These are phyloP conservation scores for Zalaria sp. DNA, from an alignment of 2,329 filamentous ascomycete genomes.

Conservation along the genomic window DNA sequence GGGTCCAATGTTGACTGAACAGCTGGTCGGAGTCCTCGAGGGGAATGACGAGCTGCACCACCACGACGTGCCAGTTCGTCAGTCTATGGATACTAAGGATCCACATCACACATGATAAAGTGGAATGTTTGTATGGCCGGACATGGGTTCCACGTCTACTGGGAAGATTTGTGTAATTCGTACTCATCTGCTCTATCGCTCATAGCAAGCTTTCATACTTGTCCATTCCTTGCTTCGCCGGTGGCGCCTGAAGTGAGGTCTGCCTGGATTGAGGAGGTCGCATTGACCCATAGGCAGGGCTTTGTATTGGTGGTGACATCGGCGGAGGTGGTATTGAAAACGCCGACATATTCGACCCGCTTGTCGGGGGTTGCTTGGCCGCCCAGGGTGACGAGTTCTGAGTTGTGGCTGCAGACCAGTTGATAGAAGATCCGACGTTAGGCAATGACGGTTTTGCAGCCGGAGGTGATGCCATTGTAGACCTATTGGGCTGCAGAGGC, in stretches of 20 bases:
- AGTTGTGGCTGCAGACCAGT: constrained; percentile 33
- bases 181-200: neutral
- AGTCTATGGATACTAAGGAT: no score
- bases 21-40: no score
- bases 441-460: constrained; percentile 9
- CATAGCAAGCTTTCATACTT: constrained; percentile 55
- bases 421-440: constrained; percentile 27
- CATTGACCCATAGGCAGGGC: constrained; percentile 23
- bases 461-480: constrained; percentile 7
- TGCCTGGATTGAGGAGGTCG: constrained; percentile 5
- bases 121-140: no score
- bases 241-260: constrained; percentile 6
- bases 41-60: no score
- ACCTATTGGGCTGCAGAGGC: constrained; percentile 9
- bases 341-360: constrained; percentile 23
- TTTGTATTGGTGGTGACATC: constrained; percentile 15
- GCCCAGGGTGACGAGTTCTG: constrained; percentile 6
- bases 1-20: no score
- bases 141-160: no score
- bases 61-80: no score
- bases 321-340: constrained; percentile 48
- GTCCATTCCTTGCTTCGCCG: constrained; percentile 37
- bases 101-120: no score
- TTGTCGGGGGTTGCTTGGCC: constrained; percentile 4
- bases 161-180: no score